phyloP scores from a whole-genome alignment of 495 filamentous ascomycete genomes.

The Thermochaetoides thermophila region DNA sequence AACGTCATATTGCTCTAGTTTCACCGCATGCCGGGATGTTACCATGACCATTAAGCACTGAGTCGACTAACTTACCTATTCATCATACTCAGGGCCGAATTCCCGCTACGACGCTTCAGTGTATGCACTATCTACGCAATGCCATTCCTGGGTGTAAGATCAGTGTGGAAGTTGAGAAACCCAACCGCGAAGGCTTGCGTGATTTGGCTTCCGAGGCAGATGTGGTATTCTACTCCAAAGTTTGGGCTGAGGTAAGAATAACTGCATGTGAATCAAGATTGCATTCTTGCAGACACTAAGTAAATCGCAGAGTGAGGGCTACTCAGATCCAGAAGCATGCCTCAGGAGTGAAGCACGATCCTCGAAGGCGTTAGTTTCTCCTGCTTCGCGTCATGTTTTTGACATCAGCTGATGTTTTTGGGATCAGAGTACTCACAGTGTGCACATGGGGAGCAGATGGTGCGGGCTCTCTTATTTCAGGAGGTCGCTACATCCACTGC shows the following conservation, averaged over 20 bases:
- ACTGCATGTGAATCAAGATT: no score
- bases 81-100: conserved; percentile 41
- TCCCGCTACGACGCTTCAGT: conserved; percentile 45
- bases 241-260: conserved; percentile 55
- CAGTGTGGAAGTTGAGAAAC: conserved; percentile 61
- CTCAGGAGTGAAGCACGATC: conserved; percentile 17
- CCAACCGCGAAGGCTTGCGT: conserved; percentile 42
- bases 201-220: conserved; percentile 48
- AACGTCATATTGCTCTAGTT: not conserved
- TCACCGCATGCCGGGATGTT: not conserved
- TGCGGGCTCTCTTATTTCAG: conserved; percentile 30
- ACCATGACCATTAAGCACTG: no score
- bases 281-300: conserved; percentile 1
- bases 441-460: conserved; percentile 59
- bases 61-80: not conserved
- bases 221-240: conserved; percentile 55
- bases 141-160: conserved; percentile 32
- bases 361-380: conserved; percentile 19
- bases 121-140: conserved; percentile 42
- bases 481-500: conserved; percentile 25
- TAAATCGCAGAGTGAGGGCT: conserved; percentile 16
- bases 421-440: conserved; percentile 41
- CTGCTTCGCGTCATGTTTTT: no score
- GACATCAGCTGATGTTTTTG: no score
- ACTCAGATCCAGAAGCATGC: conserved; percentile 19